phyloP scores from a whole-genome alignment of 306 rosid species.

The Glycyrrhiza uralensis region DNA sequence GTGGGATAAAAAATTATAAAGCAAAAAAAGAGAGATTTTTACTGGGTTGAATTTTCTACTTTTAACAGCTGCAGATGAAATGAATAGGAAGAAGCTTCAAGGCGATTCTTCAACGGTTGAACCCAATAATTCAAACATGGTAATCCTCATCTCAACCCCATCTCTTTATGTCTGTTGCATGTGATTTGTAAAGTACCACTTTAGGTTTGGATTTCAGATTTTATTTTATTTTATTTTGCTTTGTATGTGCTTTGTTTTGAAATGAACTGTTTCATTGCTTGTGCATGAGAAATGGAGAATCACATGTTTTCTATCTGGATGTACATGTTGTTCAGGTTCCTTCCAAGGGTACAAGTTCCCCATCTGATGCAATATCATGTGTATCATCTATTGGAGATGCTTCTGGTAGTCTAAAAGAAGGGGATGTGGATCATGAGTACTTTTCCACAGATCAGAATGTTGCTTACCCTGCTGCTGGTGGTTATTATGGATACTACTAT shows the following conservation, averaged over 20 bases:
- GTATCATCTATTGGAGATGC: slow-evolving; percentile 59
- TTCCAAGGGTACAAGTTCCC: slow-evolving; percentile 52
- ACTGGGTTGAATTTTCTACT: slow-evolving; percentile 20
- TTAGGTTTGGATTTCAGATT: slow-evolving; percentile 3
- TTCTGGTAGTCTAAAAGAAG: slow-evolving; percentile 42
- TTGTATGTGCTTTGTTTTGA: background rate
- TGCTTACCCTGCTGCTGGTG: slow-evolving; percentile 34
- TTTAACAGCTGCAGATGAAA: slow-evolving; percentile 45
- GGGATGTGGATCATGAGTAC: slow-evolving; percentile 48
- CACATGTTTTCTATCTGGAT: slow-evolving; percentile 21
- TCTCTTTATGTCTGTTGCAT: slow-evolving; percentile 7
- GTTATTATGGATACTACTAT: slow-evolving; percentile 64
- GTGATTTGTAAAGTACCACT: background rate
- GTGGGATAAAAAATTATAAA: background rate
- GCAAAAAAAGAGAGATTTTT: background rate
- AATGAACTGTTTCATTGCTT: slow-evolving; percentile 35
- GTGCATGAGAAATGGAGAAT: background rate
- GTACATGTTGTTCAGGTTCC: slow-evolving; percentile 38
- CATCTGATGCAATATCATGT: slow-evolving; percentile 65
- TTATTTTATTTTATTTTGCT: background rate
- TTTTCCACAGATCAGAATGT: slow-evolving; percentile 36
- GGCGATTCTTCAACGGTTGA: slow-evolving; percentile 40
- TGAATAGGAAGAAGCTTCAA: slow-evolving; percentile 35
- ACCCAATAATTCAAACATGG: slow-evolving; percentile 38
- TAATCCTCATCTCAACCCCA: slow-evolving; percentile 5